A percentile compares a stretch with the other conserved stretches of the same genome.
Evolutionary conservation across 2,329 filamentous ascomycete genomes (phyloP).

Genomic region (Fusarium sp.): DNA sequence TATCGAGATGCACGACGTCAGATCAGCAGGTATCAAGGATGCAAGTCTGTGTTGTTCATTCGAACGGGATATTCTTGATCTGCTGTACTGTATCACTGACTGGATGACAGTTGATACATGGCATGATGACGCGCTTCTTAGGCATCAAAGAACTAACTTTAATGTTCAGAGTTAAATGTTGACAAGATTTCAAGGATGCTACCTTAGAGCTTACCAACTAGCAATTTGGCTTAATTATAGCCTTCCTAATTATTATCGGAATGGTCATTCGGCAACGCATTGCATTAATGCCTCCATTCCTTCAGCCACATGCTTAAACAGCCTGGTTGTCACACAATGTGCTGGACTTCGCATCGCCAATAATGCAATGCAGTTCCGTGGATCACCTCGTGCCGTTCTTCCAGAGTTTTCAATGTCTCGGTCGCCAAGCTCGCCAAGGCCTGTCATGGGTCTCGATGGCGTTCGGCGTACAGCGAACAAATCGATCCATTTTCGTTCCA

Average conservation of each 20-base stretch:
- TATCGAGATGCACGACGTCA: conserved; percentile 31
- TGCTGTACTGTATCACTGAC: neutral
- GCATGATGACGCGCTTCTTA: conserved; percentile 26
- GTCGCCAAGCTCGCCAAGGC: conserved; percentile 17
- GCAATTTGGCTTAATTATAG: neutral
- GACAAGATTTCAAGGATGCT: conserved; percentile 5
- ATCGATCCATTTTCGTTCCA: conserved; percentile 7
- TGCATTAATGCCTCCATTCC: neutral
- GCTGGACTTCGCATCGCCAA: conserved; percentile 15
- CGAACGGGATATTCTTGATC: neutral
- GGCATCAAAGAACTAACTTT: neutral
- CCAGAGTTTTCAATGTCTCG: conserved; percentile 3
- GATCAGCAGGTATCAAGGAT: conserved; percentile 20
- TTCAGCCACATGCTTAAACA: neutral
- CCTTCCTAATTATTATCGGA: neutral
- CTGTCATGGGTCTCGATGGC: conserved; percentile 6
- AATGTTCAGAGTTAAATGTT: neutral
- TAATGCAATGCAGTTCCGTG: conserved; percentile 17
- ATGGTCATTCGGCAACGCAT: neutral
- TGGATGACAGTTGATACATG: conserved; percentile 9
- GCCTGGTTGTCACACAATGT: conserved; percentile 4
- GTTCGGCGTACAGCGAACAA: conserved; percentile 1
- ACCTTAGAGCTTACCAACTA: neutral
- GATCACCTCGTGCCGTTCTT: conserved; percentile 29
- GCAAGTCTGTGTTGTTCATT: neutral